Evolutionary conservation across 495 filamentous ascomycete species (phyloP), one percentile per base, ranked within the genome.

Genomic region (Xylaria scruposa): DNA sequence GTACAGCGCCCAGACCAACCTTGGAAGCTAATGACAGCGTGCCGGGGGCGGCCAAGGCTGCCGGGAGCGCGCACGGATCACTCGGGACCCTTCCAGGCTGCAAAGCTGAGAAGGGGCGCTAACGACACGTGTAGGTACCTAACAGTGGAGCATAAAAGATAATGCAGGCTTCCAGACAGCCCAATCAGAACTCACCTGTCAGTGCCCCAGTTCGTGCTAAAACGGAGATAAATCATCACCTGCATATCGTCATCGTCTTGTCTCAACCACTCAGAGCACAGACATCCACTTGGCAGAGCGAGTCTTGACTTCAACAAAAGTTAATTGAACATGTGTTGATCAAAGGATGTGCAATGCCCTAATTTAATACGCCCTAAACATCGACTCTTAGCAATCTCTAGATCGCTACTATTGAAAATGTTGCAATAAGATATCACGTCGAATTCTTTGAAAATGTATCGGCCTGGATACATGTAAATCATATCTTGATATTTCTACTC

Each of bases 51-150:
- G 13, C 58, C 58, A 40, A 61, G 19, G 33, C 26, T 33, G 31
- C 58, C 31, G 33, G 58, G 17, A n/a, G 24, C 10, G 26, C 26
- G 62, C 62, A 65, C 62, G 62, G 62, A 65, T 47, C 62, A 47
- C 62, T 26, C 13, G 7, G 38, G 29, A 33, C 40, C 40, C 21
- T 47, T 46, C 26, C 36, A 36, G 36, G 59, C n/a, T 19, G n/a
- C 21, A 36, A 8, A 60, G 58, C 29, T 60, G 33, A 36, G 29
- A 60, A 36, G 33, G 19, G 58, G 29, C 58, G 58, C 31, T 31
- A 38, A 15, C 5, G 21, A 40, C 58, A 60, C 58, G 33, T 60
- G 58, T 60, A 56, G 53, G 26, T 17, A 56, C 53, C 58, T 60
- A 60, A 38, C n/a, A 38, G 33, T 60, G 58, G 58, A 31, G 24